Evolutionary conservation across 805 yeast species (phyloP).

Genomic region (Saccharomycopsis fibuligera): DNA sequence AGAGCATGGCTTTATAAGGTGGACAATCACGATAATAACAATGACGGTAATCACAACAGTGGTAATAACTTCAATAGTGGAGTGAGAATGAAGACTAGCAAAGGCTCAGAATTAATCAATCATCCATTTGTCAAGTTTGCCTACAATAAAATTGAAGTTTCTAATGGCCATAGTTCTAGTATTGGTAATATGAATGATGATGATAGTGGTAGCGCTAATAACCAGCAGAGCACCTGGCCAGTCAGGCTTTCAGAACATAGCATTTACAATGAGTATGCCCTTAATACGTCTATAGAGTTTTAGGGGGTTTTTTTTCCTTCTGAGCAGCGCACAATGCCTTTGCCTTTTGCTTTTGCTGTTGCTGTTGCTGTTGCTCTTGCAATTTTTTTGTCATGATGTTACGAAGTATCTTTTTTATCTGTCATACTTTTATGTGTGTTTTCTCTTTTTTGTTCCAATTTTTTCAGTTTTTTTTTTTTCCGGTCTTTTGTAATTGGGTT

Average conservation of each 20-base stretch:
- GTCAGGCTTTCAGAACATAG: constrained; percentile 1
- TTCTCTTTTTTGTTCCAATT: neutral
- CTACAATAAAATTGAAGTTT: constrained; percentile 11
- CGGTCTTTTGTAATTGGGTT: too few species aligned
- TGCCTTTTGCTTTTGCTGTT: neutral
- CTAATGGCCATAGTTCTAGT: neutral
- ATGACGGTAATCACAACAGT: neutral
- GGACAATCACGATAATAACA: too few species aligned
- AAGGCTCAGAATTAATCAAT: constrained; percentile 3
- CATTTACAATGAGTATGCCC: constrained; percentile 11
- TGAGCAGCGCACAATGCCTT: neutral
- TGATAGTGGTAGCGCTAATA: too few species aligned
- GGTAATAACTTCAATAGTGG: neutral
- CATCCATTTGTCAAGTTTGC: constrained; percentile 15
- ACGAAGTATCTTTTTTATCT: too few species aligned
- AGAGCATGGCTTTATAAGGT: constrained; percentile 12
- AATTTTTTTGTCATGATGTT: neutral
- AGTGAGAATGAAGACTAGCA: constrained; percentile 2
- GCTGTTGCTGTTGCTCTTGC: neutral
- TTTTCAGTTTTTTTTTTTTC: neutral
- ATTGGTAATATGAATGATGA: too few species aligned
- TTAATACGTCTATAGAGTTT: constrained; percentile 1
- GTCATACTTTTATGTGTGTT: neutral
- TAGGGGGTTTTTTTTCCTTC: neutral
- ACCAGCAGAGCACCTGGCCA: constrained; percentile 10